These are phyloP conservation scores for Beta macrorhiza DNA, from an alignment of 179 eudicot genomes.

Conservation along the genomic window DNA sequence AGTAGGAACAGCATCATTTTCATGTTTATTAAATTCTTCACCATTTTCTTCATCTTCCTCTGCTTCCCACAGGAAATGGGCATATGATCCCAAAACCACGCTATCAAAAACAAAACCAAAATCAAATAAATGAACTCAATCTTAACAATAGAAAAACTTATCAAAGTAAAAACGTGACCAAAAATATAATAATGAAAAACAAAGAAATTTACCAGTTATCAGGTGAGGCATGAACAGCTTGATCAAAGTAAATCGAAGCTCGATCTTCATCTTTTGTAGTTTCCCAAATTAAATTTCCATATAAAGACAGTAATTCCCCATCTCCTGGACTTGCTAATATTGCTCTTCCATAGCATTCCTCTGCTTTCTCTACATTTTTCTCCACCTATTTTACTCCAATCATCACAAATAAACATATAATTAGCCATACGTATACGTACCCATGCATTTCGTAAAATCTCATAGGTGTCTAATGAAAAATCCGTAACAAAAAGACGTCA, in stretches of 20 bases:
- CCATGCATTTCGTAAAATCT: too few relatives aligned
- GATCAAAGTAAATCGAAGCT: constrained; percentile 64
- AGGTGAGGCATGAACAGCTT: constrained; percentile 63
- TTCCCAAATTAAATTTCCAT: constrained; percentile 74
- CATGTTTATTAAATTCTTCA: constrained; percentile 23
- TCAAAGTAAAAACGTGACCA: neutral
- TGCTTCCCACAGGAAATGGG: constrained; percentile 44
- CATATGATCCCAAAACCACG: constrained; percentile 43
- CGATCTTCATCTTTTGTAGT: constrained; percentile 51
- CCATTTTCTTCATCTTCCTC: constrained; percentile 42
- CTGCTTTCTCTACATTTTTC: constrained; percentile 58
- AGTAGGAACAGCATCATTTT: constrained; percentile 18
- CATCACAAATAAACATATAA: too few relatives aligned
- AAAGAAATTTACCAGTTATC: constrained; percentile 47
- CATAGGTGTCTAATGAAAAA: too few relatives aligned
- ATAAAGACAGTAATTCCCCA: constrained; percentile 62
- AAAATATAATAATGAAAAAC: neutral
- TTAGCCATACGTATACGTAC: too few relatives aligned
- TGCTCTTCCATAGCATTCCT: constrained; percentile 78
- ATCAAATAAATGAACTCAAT: neutral
- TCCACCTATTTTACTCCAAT: constrained; percentile 43
- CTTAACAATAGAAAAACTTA: too few relatives aligned
- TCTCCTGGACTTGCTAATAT: constrained; percentile 69
- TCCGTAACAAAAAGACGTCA: too few relatives aligned
- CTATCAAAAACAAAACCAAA: constrained; percentile 16